Percentiles rank a stretch among this genome's conserved stretches.
Evolutionary conservation across 208 protist species (phyloP).

Genomic region (Kentomonas sorsogonicus): DNA sequence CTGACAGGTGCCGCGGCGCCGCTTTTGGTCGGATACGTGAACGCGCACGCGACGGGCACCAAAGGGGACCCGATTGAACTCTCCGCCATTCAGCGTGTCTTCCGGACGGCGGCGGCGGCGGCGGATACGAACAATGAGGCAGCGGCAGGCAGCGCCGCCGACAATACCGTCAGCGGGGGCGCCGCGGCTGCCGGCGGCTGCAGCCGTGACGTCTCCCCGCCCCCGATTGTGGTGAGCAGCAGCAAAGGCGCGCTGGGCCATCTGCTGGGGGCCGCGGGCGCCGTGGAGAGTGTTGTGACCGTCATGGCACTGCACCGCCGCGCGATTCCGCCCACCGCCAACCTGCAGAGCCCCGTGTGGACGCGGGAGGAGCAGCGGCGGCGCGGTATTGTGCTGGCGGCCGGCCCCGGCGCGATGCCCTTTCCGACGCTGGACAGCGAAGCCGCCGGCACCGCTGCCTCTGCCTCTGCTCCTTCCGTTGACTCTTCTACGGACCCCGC

Average conservation of each 20-base stretch:
- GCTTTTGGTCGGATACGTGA: conserved; percentile 88
- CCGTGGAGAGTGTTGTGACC: conserved; percentile 89
- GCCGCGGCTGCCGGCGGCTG: neutral
- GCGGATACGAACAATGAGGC: neutral
- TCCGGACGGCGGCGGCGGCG: conserved; percentile 11
- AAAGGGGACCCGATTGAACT: conserved; percentile 93
- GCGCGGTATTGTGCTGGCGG: conserved; percentile 3
- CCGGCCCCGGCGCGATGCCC: neutral
- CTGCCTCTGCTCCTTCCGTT: too few relatives aligned
- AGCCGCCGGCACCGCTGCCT: too few relatives aligned
- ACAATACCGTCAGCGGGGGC: neutral
- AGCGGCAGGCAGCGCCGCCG: neutral
- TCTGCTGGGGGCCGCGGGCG: conserved; percentile 95
- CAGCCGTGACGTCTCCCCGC: too few relatives aligned
- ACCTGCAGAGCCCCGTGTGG: conserved; percentile 63
- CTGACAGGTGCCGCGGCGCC: conserved; percentile 28
- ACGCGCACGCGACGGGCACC: conserved; percentile 98
- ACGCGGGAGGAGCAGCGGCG: conserved; percentile 13
- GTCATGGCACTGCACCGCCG: conserved; percentile 72
- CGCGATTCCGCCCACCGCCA: conserved; percentile 88
- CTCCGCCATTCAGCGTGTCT: conserved; percentile 22
- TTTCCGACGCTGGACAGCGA: neutral
- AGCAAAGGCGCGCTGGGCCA: conserved; percentile 95
- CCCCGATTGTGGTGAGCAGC: conserved; percentile 65
- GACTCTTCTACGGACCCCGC: too few relatives aligned